Evolutionary conservation across 345 rosid species (phyloP).

Genomic region (Rubroshorea leprosula): DNA sequence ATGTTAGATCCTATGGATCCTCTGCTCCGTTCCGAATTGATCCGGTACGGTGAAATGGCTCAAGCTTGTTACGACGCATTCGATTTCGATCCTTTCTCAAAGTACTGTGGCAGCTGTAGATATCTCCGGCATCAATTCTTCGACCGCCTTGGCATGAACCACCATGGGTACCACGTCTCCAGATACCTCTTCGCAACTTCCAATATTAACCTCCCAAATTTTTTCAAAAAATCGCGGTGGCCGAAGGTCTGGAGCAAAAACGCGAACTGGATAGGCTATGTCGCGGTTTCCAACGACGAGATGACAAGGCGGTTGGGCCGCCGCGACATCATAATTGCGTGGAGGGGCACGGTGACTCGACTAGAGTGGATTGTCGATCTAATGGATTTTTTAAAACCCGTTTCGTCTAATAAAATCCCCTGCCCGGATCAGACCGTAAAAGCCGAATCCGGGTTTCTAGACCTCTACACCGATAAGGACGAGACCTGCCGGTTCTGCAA

Average conservation of each 20-base stretch:
- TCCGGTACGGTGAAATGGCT: conserved; percentile 90
- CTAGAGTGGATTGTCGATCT: conserved; percentile 76
- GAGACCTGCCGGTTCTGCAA: conserved; percentile 50
- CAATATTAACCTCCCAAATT: conserved; percentile 67
- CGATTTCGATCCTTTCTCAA: conserved; percentile 69
- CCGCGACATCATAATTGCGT: conserved; percentile 60
- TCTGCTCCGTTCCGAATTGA: conserved; percentile 62
- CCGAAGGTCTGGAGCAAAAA: conserved; percentile 77
- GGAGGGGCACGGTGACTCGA: conserved; percentile 80
- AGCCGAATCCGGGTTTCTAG: conserved; percentile 77
- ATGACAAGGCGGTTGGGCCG: conserved; percentile 49
- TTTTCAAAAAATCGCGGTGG: conserved; percentile 79
- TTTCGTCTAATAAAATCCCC: conserved; percentile 42
- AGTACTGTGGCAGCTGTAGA: conserved; percentile 71
- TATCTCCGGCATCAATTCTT: conserved; percentile 51
- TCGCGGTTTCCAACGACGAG: conserved; percentile 63
- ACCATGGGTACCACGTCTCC: conserved; percentile 51
- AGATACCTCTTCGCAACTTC: conserved; percentile 72
- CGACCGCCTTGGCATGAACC: conserved; percentile 38
- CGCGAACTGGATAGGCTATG: conserved; percentile 90
- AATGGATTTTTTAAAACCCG: conserved; percentile 60
- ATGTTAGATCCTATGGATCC: conserved; percentile 76
- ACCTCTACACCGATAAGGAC: conserved; percentile 70
- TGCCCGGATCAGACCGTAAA: conserved; percentile 64
- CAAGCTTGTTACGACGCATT: conserved; percentile 82